Conservation (phyloP, 1,284 basidiomycete genomes). For the Sanghuangporus baumii region DNA sequence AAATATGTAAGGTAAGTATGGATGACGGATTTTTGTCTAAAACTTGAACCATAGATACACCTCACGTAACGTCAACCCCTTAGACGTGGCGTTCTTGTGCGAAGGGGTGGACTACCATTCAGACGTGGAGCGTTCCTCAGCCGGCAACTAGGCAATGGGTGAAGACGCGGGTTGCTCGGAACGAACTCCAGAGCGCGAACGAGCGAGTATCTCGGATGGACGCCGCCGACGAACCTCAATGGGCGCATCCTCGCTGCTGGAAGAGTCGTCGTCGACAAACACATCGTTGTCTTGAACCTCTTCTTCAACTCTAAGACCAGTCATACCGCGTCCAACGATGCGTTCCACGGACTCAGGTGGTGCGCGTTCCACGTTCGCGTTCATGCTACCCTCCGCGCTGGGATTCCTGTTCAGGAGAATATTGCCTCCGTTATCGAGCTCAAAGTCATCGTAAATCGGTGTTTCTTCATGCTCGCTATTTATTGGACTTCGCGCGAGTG, state of each 20-base stretch:
- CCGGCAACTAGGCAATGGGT: conserved; percentile 11
- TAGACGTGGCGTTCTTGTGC: no score
- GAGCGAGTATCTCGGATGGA: conserved; percentile 13
- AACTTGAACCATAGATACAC: no score
- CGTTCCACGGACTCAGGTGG: conserved; percentile 5
- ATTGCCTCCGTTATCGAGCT: not conserved
- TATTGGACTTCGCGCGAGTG: conserved; percentile 15
- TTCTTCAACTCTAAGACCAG: conserved; percentile 4
- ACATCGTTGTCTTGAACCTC: conserved; percentile 10
- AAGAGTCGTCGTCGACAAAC: conserved; percentile 4
- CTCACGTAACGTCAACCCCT: no score
- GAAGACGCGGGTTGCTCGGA: not conserved
- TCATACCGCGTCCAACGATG: conserved; percentile 8
- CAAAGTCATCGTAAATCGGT: not conserved
- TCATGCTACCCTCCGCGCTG: not conserved
- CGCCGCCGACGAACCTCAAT: conserved; percentile 11
- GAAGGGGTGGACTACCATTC: not conserved
- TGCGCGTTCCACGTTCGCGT: not conserved
- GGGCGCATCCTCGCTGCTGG: not conserved
- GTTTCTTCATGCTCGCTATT: not conserved
- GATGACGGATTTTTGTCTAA: no score
- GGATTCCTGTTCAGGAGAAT: not conserved
- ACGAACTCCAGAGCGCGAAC: conserved; percentile 2
- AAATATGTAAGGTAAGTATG: no score
- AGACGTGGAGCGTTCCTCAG: conserved; percentile 21